Evolutionary conservation across 495 filamentous ascomycete genomes (phyloP), one percentile per base, ranked within the genome.

Genomic region (Penicillium fimorum): DNA sequence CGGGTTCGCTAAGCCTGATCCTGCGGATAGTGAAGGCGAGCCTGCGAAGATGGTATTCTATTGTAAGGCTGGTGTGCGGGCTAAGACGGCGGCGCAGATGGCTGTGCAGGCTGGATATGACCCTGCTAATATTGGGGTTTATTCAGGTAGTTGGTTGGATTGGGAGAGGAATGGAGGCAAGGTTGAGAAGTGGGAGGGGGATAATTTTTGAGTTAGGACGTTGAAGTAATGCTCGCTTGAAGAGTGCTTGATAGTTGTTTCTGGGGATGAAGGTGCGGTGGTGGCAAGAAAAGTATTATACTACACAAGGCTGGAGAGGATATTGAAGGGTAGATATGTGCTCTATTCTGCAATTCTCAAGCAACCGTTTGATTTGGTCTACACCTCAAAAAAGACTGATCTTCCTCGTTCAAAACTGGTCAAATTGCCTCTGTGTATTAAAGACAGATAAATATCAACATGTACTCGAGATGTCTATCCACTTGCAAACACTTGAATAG

Each of bases 41-140:
- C 45, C 45, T n/a, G 47, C 50, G 46, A 56, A 71, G 29, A 73
- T 96, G 11, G 84, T 97, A 2, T 94, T 97, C 63, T 98, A 96
- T 69, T 98, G 94, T 71, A 93, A 89, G 74, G 84, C 90, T 0
- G 94, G 94, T 3, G 91, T 97, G 55, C 80, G 94, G 70, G 88
- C 87, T 62, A 70, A 78, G 20, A 83, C 88, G 4, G 93, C 92
- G n/a, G 91, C 92, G 24, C 79, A 84, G 65, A 68, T 97, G 74
- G 93, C 93, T 47, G 74, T 75, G 47, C 80, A 87, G 71, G 84
- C 83, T 12, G 93, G 94, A 24, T 97, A 87, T 80, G 71, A 76
- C 59, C 82, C 82, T 5, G 84, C 87, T 33, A 80, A 76, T 33
- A 78, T 92, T 1, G 86, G 84, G 37, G 91, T 96, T 76, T 96